Base-by-base conservation (phyloP, 176 grass and related monocot species). In the Tillandsia leiboldiana region DNA sequence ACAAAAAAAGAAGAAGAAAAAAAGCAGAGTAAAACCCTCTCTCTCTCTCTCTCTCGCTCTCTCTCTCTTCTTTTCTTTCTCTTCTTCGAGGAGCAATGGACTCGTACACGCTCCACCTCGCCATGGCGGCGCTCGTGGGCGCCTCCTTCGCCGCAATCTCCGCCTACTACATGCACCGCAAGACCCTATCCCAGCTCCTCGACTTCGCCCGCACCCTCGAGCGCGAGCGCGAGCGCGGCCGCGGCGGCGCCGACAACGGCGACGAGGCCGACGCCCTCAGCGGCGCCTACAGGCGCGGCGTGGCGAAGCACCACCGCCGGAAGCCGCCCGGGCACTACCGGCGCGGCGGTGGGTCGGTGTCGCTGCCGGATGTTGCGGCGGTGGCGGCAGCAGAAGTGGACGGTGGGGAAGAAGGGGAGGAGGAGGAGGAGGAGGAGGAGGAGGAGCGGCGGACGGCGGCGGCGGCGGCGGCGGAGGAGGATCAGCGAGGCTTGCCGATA, bases 91-190 rank as follows among this genome's bases (percentile, higher is more conserved):
- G 14, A 14, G 61, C 15, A 10, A 96, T 96, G 92, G 92, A 89
- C 63, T 79, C 86, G 15, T 89, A 91, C 70, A 68, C 76, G 11
- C 72, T 96, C 64, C 88, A 96, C 64, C 86, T 96, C 9, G 92
- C 88, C 73, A 70, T 96, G 70, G 92, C 86, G 56, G 81, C 88
- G 51, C 85, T 96, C 49, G 73, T 96, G 28, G 92, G 92, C 83
- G 92, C 92, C 67, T 87, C 92, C 73, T 79, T 96, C 73, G 92
- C 86, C 17, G 88, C 88, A 26, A 76, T 85, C 3, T 91, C 92
- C n/a, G 88, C 92, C 76, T 91, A 87, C 78, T 96, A 91, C 83
- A 80, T 91, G 88, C 92, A 96, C 68, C 81, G 86, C 62, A 91
- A 87, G 75, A 87, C 88, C 67, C 83, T 96, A 54, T 75, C 82